These are phyloP conservation scores for Nitzschia inconspicua DNA, from an alignment of 108 stramenopile species.

Conservation along the genomic window DNA sequence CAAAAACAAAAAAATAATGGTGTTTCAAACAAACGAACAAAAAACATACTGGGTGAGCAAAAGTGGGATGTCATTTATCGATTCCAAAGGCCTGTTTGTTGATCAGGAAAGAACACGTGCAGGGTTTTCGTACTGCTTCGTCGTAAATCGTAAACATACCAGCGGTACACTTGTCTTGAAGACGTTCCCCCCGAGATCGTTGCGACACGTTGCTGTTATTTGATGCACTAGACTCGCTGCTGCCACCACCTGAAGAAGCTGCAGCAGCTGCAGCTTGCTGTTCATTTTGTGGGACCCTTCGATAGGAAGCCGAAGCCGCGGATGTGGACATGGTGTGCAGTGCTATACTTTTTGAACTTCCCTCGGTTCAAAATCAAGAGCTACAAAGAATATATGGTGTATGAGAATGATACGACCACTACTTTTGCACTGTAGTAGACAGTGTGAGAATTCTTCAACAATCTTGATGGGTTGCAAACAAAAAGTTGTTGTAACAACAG, in stretches of 20 bases:
- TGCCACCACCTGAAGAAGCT: not conserved
- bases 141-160: not conserved
- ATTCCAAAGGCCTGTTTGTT: not conserved
- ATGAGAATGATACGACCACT: too few relatives aligned
- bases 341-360: too few relatives aligned
- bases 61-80: not conserved
- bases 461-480: too few relatives aligned
- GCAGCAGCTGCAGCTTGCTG: not conserved
- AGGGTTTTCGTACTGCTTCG: not conserved
- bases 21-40: not conserved
- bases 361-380: too few relatives aligned
- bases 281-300: slow-evolving; percentile 17
- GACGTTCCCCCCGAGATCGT: slow-evolving; percentile 17
- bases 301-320: slow-evolving; percentile 5
- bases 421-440: too few relatives aligned
- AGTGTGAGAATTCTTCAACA: too few relatives aligned
- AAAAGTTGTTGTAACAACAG: too few relatives aligned
- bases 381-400: too few relatives aligned
- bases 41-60: not conserved
- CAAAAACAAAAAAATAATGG: not conserved
- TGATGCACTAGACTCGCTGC: not conserved
- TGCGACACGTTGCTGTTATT: not conserved
- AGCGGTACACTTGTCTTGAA: slow-evolving; percentile 12
- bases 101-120: not conserved
- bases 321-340: slow-evolving; percentile 12